phyloP scores from a whole-genome alignment of 352 stramenopile species.

The Lagenidium sp. region DNA sequence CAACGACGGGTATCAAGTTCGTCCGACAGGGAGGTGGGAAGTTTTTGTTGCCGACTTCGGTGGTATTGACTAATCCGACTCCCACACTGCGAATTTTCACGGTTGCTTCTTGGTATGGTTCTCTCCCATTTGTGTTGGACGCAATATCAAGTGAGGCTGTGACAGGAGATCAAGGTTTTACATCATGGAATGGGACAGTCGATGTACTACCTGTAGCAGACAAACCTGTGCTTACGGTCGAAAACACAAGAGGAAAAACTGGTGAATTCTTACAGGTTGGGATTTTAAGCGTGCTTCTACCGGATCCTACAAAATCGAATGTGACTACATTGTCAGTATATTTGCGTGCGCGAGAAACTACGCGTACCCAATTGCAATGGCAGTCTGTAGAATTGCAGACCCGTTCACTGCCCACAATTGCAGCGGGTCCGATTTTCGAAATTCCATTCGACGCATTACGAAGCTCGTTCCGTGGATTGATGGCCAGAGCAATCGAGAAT shows the following conservation, averaged over 20 bases:
- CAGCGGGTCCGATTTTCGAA: too few relatives aligned
- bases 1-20: neutral
- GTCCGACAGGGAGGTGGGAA: neutral
- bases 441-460: too few relatives aligned
- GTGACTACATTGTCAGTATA: conserved; percentile 24
- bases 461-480: neutral
- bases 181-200: conserved; percentile 9
- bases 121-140: conserved; percentile 16
- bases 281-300: conserved; percentile 20
- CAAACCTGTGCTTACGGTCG: conserved; percentile 20
- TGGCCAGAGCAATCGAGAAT: conserved; percentile 7
- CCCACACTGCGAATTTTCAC: conserved; percentile 20
- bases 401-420: neutral
- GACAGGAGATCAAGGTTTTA: conserved; percentile 12
- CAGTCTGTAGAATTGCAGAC: neutral
- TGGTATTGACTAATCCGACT: neutral
- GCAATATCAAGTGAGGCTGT: conserved; percentile 25
- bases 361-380: neutral
- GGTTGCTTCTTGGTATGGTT: conserved; percentile 23
- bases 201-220: conserved; percentile 31
- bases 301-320: conserved; percentile 21
- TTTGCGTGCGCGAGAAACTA: conserved; percentile 6
- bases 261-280: conserved; percentile 22
- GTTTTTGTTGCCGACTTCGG: neutral
- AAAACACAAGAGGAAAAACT: conserved; percentile 21